These are phyloP conservation scores for Cyclostephanos tholiformis DNA, from an alignment of 108 stramenopile genomes.

Conservation along the genomic window DNA sequence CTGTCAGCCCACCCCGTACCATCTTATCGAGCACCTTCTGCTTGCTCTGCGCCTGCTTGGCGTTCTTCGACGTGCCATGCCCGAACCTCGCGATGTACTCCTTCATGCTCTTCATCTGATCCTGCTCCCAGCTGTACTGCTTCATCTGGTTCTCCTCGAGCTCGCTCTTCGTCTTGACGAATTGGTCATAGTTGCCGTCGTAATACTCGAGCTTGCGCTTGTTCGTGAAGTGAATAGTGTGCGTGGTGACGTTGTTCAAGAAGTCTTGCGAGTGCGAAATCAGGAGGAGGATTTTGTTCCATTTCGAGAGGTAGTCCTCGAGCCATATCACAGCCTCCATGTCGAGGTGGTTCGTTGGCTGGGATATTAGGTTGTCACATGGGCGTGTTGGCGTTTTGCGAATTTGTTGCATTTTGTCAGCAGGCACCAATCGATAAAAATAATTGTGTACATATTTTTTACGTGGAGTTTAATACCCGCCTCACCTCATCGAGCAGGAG, in stretches of 20 bases:
- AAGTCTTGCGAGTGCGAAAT: slow-evolving; percentile 93
- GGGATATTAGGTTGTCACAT: not conserved
- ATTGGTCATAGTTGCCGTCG: slow-evolving; percentile 97
- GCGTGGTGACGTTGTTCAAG: slow-evolving; percentile 95
- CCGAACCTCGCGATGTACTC: slow-evolving; percentile 98
- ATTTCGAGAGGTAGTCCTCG: slow-evolving; percentile 91
- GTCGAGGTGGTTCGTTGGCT: slow-evolving; percentile 50
- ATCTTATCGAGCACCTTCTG: slow-evolving; percentile 92
- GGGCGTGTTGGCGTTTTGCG: not conserved
- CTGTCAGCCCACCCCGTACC: slow-evolving; percentile 93
- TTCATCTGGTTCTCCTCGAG: slow-evolving; percentile 95
- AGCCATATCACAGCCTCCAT: slow-evolving; percentile 98
- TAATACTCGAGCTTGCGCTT: slow-evolving; percentile 86
- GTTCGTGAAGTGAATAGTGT: slow-evolving; percentile 94
- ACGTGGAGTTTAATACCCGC: not conserved
- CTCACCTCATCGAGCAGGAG: slow-evolving; percentile 85
- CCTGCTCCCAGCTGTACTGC: slow-evolving; percentile 98
- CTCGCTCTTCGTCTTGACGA: slow-evolving; percentile 92
- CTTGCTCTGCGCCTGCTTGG: slow-evolving; percentile 93
- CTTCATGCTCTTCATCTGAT: slow-evolving; percentile 96
- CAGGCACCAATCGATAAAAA: no score
- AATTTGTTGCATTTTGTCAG: slow-evolving; percentile 5
- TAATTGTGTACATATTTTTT: no score
- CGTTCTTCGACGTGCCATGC: slow-evolving; percentile 97
- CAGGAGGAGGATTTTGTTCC: slow-evolving; percentile 90